Evolutionary conservation across 2,329 filamentous ascomycete species (phyloP).

Genomic region (Cladobotryum protrusum): DNA sequence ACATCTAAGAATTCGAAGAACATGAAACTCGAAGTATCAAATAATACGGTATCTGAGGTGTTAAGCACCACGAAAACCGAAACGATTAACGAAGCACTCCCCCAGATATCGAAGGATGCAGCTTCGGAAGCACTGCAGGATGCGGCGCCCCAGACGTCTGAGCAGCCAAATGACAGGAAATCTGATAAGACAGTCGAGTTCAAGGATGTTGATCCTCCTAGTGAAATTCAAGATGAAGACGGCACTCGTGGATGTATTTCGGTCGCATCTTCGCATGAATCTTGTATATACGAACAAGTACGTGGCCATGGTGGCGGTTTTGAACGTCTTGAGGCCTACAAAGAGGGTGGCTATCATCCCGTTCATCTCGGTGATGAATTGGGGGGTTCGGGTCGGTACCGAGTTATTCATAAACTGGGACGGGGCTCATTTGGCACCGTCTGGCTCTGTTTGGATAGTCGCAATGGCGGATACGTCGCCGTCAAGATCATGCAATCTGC

Average conservation of each 20-base stretch:
- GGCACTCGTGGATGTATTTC: not conserved
- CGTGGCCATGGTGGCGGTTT: conserved; percentile 6
- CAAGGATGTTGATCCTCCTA: too few species aligned
- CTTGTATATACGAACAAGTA: conserved; percentile 1
- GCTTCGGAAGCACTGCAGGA: too few species aligned
- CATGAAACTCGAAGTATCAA: too few species aligned
- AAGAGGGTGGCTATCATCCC: conserved; percentile 35
- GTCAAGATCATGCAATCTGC: conserved; percentile 27
- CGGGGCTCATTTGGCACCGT: conserved; percentile 38
- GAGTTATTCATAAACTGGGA: conserved; percentile 38
- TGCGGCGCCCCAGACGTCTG: too few species aligned
- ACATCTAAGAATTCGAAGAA: too few species aligned
- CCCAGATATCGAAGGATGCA: too few species aligned
- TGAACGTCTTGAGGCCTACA: conserved; percentile 23
- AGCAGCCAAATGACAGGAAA: too few species aligned
- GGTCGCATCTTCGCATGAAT: conserved; percentile 4
- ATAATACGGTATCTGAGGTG: too few species aligned
- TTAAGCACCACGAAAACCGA: too few species aligned
- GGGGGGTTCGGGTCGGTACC: conserved; percentile 30
- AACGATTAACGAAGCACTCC: too few species aligned
- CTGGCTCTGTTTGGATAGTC: conserved; percentile 33
- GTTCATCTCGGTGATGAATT: conserved; percentile 34
- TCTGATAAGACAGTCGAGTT: too few species aligned
- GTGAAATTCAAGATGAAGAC: not conserved
- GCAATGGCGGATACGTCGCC: conserved; percentile 23